Conservation (phyloP, 768 basidiomycete species). For the Ramaria sp. region DNA sequence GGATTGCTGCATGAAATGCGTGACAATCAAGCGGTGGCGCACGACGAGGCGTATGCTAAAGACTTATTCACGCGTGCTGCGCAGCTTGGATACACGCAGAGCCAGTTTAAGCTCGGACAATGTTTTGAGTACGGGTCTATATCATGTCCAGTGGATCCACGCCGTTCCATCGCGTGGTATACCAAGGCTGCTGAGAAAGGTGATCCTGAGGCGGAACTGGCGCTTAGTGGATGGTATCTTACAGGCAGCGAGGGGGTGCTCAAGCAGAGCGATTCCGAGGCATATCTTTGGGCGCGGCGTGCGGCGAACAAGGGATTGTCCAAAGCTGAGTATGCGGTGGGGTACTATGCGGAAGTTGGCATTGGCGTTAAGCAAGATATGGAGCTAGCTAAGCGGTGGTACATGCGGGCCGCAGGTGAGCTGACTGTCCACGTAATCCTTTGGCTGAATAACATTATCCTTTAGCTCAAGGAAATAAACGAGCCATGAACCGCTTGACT, state of each 20-base stretch:
- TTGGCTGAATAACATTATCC: neutral
- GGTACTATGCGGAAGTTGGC: constrained; percentile 95
- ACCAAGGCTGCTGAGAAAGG: constrained; percentile 97
- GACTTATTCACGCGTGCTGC: constrained; percentile 84
- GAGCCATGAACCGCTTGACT: constrained; percentile 91
- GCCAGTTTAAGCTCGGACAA: constrained; percentile 91
- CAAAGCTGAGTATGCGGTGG: constrained; percentile 98
- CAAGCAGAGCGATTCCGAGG: constrained; percentile 96
- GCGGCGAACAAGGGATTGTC: constrained; percentile 94
- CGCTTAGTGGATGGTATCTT: constrained; percentile 96
- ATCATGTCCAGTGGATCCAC: constrained; percentile 86
- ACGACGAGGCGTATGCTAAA: constrained; percentile 76
- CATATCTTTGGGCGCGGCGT: constrained; percentile 95
- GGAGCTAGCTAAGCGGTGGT: constrained; percentile 96
- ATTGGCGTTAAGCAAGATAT: constrained; percentile 95
- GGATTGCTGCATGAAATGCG: constrained; percentile 73
- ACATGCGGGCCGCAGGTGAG: constrained; percentile 97
- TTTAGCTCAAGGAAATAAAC: constrained; percentile 93
- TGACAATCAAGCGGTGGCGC: constrained; percentile 54
- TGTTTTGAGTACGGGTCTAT: constrained; percentile 90
- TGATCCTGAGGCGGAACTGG: constrained; percentile 88
- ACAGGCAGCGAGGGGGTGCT: constrained; percentile 92
- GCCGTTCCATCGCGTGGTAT: constrained; percentile 95
- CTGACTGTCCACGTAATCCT: constrained; percentile 10
- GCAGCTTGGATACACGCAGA: constrained; percentile 85